Conservation (phyloP, 75 land plant species). For the Pseudotsuga menziesii region DNA sequence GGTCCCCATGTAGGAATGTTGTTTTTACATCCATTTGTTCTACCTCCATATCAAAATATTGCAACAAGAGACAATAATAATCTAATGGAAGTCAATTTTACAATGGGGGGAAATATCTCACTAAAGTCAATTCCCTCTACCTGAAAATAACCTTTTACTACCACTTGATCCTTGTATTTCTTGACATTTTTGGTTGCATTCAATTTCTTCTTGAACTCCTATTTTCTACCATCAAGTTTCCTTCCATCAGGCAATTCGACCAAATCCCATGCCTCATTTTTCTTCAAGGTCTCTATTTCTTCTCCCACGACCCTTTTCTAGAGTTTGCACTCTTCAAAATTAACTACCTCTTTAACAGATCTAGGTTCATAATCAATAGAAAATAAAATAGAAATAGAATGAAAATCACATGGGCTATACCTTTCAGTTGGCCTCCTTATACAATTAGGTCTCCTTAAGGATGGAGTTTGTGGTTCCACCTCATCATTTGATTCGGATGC, state of each 20-base stretch:
- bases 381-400: no score
- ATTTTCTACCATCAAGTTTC: background rate
- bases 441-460: no score
- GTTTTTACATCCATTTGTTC: background rate
- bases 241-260: background rate
- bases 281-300: no score
- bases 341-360: no score
- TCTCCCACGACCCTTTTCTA: no score
- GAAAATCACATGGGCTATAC: no score
- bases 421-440: no score
- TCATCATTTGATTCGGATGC: no score
- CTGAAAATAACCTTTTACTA: background rate
- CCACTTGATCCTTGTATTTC: background rate
- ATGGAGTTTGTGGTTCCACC: no score
- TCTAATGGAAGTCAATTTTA: background rate
- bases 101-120: background rate
- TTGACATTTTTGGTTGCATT: background rate
- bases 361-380: no score
- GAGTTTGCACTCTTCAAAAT: no score
- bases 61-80: background rate
- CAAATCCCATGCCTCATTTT: no score
- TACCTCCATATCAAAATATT: background rate
- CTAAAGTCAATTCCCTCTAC: background rate
- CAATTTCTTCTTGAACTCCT: background rate
- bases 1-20: background rate